Evolutionary conservation across 2,329 filamentous ascomycete species (phyloP), one percentile per base, ranked within the genome.

Genomic region (Lecanicillium sp.): DNA sequence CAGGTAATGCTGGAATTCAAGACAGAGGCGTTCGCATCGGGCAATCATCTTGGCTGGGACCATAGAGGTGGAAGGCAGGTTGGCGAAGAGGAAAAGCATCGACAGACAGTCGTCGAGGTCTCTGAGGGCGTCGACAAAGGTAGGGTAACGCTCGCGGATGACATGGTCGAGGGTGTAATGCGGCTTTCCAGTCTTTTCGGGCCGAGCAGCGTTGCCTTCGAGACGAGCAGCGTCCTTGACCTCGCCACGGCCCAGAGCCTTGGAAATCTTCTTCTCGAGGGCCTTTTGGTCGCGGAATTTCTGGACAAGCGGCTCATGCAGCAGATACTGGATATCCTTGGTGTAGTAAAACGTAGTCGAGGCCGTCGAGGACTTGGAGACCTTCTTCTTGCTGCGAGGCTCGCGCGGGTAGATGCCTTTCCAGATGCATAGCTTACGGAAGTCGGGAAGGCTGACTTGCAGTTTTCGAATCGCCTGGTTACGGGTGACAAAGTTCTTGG

Each of bases 371-470:
- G 85, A 87, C 65, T 94, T 95, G 58, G 84, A 86, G 30, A 85
- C 92, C 76, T 95, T 95, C 72, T 94, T 95, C 72, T 88, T 90
- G 70, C 84, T 95, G 57, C 92, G 80, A 47, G 92, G 92, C 71
- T 98, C 92, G 56, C 92, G 85, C 49, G 92, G 92, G 66, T 95
- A 98, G 62, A 98, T 96, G 54, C 89, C 92, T 72, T 96, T 96
- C 83, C 95, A 98, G 63, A 98, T 98, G 70, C 92, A 98, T 59
- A 98, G 75, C 68, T 94, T 84, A 67, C 92, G 83, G 68, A 98
- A 98, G 67, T 98, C 92, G 50, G 89, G 88, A 41, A 98, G 78
- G 56, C 85, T 95, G 64, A 98, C 85, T 67, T 98, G 92, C 46
- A 98, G 81, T 70, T 96, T 98, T 64, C 89, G 87, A 54, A 98